Percentiles rank a stretch among this genome's conserved stretches.
Conservation (phyloP, 257 asterid species). For the Dorcoceras hygrometricum region DNA sequence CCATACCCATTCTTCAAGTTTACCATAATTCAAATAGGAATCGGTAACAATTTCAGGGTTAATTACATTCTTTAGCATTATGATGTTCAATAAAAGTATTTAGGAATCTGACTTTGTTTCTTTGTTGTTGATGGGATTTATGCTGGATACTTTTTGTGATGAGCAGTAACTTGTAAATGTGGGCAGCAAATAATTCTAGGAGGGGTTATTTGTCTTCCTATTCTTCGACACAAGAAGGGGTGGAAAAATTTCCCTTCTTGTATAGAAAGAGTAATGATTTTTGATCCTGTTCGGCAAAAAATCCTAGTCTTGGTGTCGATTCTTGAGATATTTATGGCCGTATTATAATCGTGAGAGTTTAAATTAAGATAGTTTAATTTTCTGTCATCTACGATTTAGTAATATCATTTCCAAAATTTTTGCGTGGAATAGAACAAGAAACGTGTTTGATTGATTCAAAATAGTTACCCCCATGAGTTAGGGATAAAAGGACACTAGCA, state of each 20-base stretch:
- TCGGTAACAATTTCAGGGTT: conserved; percentile 46
- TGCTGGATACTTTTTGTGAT: neutral
- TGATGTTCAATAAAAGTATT: neutral
- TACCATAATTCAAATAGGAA: conserved; percentile 84
- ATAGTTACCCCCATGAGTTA: neutral
- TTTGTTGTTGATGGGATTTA: neutral
- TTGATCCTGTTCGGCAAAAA: too few relatives aligned
- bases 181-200: too few relatives aligned
- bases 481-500: neutral
- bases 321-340: neutral
- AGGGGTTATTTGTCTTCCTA: too few relatives aligned
- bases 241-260: too few relatives aligned
- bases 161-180: neutral
- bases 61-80: conserved; percentile 4
- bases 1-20: conserved; percentile 93
- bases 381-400: neutral
- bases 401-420: conserved; percentile 16
- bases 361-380: neutral
- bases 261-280: too few relatives aligned
- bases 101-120: neutral
- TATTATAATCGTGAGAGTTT: too few relatives aligned
- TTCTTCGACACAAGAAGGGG: too few relatives aligned
- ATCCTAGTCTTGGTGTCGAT: too few relatives aligned
- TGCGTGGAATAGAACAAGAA: neutral
- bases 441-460: neutral